A percentile compares a stretch with the other conserved stretches of the same genome.
phyloP scores from a whole-genome alignment of 1,139 yeast genomes.

The Chernovozyma sophiae-reginae region DNA sequence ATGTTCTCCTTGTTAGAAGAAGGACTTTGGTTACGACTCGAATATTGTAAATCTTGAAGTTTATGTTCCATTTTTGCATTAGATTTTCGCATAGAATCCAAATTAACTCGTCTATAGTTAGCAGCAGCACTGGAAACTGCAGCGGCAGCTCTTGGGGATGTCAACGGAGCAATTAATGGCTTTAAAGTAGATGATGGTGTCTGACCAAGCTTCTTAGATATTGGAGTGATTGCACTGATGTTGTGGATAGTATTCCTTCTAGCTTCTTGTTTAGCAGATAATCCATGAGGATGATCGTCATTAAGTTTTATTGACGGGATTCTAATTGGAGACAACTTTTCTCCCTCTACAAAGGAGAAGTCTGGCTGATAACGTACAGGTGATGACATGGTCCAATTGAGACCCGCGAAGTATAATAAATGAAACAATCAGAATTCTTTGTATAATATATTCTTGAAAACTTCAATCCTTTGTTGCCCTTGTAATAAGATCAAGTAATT shows the following conservation, averaged over 20 bases:
- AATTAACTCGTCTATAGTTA: conserved; percentile 16
- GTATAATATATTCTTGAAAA: no score
- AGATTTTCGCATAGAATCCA: conserved; percentile 16
- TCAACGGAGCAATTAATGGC: conserved; percentile 25
- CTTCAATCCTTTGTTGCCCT: no score
- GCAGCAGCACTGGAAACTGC: conserved; percentile 8
- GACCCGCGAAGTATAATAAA: no score
- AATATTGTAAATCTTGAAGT: conserved; percentile 7
- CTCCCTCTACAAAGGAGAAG: conserved; percentile 6
- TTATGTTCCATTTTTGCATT: conserved; percentile 15
- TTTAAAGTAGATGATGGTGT: conserved; percentile 5
- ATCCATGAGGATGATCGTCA: conserved; percentile 43
- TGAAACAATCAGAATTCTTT: no score
- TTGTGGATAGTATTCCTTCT: conserved; percentile 27
- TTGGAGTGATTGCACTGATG: conserved; percentile 7
- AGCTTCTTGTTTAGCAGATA: conserved; percentile 32
- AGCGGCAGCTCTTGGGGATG: conserved; percentile 32
- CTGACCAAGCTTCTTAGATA: not conserved
- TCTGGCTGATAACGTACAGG: conserved; percentile 5
- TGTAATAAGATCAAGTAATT: no score
- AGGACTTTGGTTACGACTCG: conserved; percentile 3
- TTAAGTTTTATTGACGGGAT: conserved; percentile 8
- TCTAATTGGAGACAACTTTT: conserved; percentile 9
- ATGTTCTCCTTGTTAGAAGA: conserved; percentile 6
- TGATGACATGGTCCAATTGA: conserved; percentile 7